phyloP scores from a whole-genome alignment of 345 rosid species.

The Toxicodendron radicans region DNA sequence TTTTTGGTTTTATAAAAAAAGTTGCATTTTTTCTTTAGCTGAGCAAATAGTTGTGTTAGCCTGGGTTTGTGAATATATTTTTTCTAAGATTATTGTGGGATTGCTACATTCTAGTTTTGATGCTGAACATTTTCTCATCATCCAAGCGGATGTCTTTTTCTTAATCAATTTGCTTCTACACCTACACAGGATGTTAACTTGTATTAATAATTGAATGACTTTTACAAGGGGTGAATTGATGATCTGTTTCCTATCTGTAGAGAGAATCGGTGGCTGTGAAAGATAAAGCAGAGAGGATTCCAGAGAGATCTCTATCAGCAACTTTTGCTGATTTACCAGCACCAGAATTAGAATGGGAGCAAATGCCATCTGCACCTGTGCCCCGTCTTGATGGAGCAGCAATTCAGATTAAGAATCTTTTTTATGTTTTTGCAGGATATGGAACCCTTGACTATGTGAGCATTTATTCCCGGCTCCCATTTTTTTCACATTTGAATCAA shows the following conservation, averaged over 20 bases:
- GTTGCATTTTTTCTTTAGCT: background rate
- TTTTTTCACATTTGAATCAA: background rate
- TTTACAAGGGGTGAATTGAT: background rate
- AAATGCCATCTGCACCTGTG: slow-evolving; percentile 78
- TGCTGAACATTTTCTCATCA: background rate
- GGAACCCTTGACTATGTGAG: slow-evolving; percentile 61
- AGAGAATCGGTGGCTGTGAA: slow-evolving; percentile 20
- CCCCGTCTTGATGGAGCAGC: slow-evolving; percentile 86
- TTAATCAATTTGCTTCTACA: background rate
- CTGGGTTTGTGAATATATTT: background rate
- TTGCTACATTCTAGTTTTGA: background rate
- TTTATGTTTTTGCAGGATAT: slow-evolving; percentile 75
- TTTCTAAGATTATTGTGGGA: background rate
- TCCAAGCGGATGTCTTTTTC: background rate
- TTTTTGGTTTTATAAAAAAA: background rate
- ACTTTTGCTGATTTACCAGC: slow-evolving; percentile 80
- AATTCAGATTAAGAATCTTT: slow-evolving; percentile 62
- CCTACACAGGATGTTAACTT: background rate
- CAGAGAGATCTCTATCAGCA: slow-evolving; percentile 45
- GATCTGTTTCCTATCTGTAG: slow-evolving; percentile 26
- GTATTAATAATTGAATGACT: background rate
- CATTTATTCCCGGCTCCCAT: background rate
- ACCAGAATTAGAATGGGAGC: slow-evolving; percentile 72
- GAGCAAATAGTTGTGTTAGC: background rate
- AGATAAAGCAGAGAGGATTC: slow-evolving; percentile 14